Conservation (phyloP, 495 filamentous ascomycete species). For the Coniosporium apollinis region DNA sequence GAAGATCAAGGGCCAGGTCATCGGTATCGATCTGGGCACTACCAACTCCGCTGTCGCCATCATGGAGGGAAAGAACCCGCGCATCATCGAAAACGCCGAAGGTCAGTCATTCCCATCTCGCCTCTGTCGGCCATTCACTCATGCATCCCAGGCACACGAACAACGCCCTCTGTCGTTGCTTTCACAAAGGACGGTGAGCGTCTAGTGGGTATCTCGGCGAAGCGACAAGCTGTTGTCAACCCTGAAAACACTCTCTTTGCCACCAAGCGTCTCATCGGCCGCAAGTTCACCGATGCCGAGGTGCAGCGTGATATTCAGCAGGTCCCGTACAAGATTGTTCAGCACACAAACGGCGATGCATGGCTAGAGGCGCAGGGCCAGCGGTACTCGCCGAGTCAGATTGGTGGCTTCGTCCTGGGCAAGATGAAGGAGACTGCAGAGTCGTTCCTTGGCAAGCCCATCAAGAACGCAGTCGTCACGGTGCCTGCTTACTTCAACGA, state of each 20-base stretch:
- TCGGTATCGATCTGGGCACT: conserved; percentile 97
- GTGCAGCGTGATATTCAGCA: conserved; percentile 97
- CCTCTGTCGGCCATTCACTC: conserved; percentile 6
- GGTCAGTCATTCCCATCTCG: conserved; percentile 36
- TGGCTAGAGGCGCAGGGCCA: conserved; percentile 93
- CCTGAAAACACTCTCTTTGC: conserved; percentile 98
- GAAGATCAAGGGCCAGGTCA: conserved; percentile 88
- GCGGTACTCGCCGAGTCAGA: conserved; percentile 96
- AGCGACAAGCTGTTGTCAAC: conserved; percentile 98
- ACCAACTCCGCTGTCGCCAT: conserved; percentile 96
- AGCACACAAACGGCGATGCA: conserved; percentile 94
- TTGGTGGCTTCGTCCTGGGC: conserved; percentile 89
- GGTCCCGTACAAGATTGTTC: conserved; percentile 98
- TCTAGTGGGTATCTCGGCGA: conserved; percentile 92
- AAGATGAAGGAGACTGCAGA: conserved; percentile 99
- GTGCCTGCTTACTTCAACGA: conserved; percentile 98
- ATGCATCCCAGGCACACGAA: conserved; percentile 55
- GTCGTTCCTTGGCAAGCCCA: conserved; percentile 67
- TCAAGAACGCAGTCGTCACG: conserved; percentile 92
- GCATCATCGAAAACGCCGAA: conserved; percentile 96
- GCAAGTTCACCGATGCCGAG: conserved; percentile 92
- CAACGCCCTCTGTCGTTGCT: conserved; percentile 91
- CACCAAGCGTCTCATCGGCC: conserved; percentile 98
- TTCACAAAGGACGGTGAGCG: conserved; percentile 97
- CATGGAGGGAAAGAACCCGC: conserved; percentile 90